Evolutionary conservation across 306 rosid species (phyloP).

Genomic region (Trifolium dubium): DNA sequence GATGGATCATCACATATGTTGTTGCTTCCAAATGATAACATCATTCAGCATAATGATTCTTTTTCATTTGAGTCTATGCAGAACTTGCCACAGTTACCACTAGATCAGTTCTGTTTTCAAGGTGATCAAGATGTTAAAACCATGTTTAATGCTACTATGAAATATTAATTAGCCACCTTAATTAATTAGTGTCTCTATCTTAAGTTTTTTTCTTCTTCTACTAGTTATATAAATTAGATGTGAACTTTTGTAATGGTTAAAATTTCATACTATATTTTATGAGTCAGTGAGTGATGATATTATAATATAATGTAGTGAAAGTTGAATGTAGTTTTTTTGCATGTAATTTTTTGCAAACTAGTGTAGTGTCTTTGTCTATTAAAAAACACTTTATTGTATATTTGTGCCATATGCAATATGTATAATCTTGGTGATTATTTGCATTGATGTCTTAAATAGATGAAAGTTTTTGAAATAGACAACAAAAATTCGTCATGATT

Average conservation of each 20-base stretch:
- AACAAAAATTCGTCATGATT: neutral
- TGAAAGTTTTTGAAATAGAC: constrained; percentile 11
- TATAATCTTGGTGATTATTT: constrained; percentile 4
- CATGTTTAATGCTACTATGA: constrained; percentile 40
- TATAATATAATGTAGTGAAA: constrained; percentile 28
- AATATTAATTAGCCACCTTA: constrained; percentile 32
- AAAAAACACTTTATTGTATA: constrained; percentile 9
- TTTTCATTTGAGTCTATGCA: constrained; percentile 32
- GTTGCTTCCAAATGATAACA: neutral
- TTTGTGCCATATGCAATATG: constrained; percentile 5
- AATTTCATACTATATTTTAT: neutral
- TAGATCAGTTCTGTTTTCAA: constrained; percentile 43
- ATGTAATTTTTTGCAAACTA: constrained; percentile 31
- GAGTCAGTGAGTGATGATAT: neutral
- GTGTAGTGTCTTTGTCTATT: constrained; percentile 9
- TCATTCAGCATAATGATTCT: constrained; percentile 25
- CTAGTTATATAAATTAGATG: constrained; percentile 22
- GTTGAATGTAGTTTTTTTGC: constrained; percentile 18
- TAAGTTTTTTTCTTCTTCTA: neutral
- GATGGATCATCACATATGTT: neutral
- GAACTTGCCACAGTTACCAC: constrained; percentile 28
- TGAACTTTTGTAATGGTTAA: constrained; percentile 20
- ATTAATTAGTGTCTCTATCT: constrained; percentile 32
- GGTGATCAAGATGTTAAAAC: constrained; percentile 24
- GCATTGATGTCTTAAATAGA: neutral